A percentile compares a stretch with the other conserved stretches of the same genome.
phyloP scores from a whole-genome alignment of 345 rosid genomes.

The Firmiana major region DNA sequence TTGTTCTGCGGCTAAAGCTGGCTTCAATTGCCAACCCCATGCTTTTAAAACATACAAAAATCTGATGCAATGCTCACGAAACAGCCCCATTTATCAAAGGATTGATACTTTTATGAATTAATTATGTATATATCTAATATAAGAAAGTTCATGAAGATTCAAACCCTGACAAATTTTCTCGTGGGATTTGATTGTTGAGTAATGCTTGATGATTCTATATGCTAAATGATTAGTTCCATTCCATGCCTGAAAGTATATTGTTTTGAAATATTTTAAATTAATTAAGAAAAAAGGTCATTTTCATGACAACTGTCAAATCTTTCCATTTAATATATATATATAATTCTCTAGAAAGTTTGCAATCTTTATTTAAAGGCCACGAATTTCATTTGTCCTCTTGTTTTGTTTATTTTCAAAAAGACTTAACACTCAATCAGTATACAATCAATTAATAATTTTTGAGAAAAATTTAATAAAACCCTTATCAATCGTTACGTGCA shows the following conservation, averaged over 20 bases:
- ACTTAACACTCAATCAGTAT: not conserved
- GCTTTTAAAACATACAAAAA: not conserved
- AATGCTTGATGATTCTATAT: not conserved
- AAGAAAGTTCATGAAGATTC: not conserved
- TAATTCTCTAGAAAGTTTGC: constrained; percentile 9
- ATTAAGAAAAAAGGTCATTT: not conserved
- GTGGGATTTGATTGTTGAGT: constrained; percentile 8
- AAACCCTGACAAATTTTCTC: not conserved
- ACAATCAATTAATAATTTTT: not conserved
- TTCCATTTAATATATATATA: not conserved
- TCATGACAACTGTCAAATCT: not conserved
- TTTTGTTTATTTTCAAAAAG: not conserved
- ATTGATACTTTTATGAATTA: not conserved
- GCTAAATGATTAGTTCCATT: not conserved
- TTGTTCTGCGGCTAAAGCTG: not conserved
- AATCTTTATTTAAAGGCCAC: not conserved
- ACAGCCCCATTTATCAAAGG: not conserved
- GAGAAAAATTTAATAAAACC: not conserved
- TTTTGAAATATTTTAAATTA: not conserved
- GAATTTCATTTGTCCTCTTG: not conserved
- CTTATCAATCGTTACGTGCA: not conserved
- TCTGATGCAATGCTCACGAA: constrained; percentile 12
- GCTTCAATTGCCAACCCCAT: not conserved
- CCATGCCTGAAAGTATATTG: not conserved
- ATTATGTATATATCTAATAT: too few relatives aligned